phyloP scores from a whole-genome alignment of 495 filamentous ascomycete genomes.

The Aspergillus biplanus region DNA sequence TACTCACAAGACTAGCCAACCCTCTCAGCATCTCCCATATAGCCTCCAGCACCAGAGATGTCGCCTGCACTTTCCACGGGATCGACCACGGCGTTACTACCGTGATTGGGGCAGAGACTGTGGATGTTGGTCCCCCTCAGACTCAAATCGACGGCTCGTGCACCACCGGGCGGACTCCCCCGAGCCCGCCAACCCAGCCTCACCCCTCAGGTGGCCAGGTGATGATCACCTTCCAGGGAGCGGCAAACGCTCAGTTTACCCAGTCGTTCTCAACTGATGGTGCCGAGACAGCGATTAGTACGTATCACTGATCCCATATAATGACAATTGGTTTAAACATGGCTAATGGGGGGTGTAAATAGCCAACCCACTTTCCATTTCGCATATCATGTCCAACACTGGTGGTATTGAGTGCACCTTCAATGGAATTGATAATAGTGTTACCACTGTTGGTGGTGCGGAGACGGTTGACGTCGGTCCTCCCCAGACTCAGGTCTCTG shows the following conservation, averaged over 20 bases:
- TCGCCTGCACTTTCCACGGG: constrained; percentile 28
- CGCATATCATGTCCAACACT: constrained; percentile 14
- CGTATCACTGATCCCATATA: neutral
- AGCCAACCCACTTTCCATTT: constrained; percentile 22
- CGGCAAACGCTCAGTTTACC: constrained; percentile 16
- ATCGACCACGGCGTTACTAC: constrained; percentile 28
- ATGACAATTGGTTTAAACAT: neutral
- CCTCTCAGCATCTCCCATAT: constrained; percentile 31
- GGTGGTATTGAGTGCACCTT: constrained; percentile 24
- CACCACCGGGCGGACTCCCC: neutral
- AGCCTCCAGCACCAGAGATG: constrained; percentile 6
- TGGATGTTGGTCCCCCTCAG: constrained; percentile 42
- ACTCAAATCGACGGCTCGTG: constrained; percentile 42
- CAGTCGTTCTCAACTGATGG: constrained; percentile 17
- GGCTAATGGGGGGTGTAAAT: neutral
- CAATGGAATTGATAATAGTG: constrained; percentile 29
- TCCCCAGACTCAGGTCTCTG: constrained; percentile 35
- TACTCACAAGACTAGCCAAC: constrained; percentile 25
- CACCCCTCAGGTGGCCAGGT: neutral
- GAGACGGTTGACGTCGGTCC: constrained; percentile 34
- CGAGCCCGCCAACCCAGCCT: neutral
- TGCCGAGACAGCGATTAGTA: constrained; percentile 4
- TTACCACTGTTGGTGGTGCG: constrained; percentile 26
- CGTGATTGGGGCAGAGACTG: constrained; percentile 23
- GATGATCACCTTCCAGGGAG: constrained; percentile 17